These are phyloP conservation scores for Erigeron philadelphicus DNA, from an alignment of 140 eudicot genomes.

Conservation along the genomic window DNA sequence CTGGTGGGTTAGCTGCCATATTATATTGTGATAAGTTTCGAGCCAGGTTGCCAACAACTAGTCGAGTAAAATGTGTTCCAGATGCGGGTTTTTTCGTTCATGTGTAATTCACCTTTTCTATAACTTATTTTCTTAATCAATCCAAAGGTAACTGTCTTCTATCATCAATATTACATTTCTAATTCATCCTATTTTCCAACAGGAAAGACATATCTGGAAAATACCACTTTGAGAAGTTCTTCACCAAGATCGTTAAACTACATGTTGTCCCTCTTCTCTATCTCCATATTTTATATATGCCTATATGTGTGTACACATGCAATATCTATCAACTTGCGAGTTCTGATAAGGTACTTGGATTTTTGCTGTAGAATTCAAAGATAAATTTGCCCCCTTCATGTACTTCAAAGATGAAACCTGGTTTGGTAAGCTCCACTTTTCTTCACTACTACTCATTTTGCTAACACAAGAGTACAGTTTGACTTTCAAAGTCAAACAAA, in stretches of 20 bases:
- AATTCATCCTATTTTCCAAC: neutral
- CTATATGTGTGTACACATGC: neutral
- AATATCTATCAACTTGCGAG: slow-evolving; percentile 6
- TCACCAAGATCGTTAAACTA: slow-evolving; percentile 37
- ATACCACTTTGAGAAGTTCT: slow-evolving; percentile 39
- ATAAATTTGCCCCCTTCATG: slow-evolving; percentile 40
- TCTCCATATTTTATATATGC: slow-evolving; percentile 6
- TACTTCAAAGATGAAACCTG: slow-evolving; percentile 39
- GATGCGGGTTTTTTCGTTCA: slow-evolving; percentile 46
- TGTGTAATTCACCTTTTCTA: slow-evolving; percentile 26
- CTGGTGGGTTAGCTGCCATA: slow-evolving; percentile 58
- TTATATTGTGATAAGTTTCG: slow-evolving; percentile 46
- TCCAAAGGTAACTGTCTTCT: neutral
- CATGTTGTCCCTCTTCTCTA: slow-evolving; percentile 28
- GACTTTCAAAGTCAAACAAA: slow-evolving; percentile 28
- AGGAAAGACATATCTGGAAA: slow-evolving; percentile 45
- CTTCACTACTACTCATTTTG: neutral
- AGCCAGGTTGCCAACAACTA: slow-evolving; percentile 36
- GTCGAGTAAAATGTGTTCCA: slow-evolving; percentile 44
- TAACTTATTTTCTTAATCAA: slow-evolving; percentile 1
- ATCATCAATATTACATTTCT: neutral
- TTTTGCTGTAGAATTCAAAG: slow-evolving; percentile 34
- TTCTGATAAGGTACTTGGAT: slow-evolving; percentile 20
- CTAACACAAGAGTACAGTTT: slow-evolving; percentile 16
- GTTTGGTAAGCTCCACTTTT: slow-evolving; percentile 29